Evolutionary conservation across 2,329 filamentous ascomycete genomes (phyloP), one percentile per base, ranked within the genome.

Genomic region (Colletotrichum euphorbiae): DNA sequence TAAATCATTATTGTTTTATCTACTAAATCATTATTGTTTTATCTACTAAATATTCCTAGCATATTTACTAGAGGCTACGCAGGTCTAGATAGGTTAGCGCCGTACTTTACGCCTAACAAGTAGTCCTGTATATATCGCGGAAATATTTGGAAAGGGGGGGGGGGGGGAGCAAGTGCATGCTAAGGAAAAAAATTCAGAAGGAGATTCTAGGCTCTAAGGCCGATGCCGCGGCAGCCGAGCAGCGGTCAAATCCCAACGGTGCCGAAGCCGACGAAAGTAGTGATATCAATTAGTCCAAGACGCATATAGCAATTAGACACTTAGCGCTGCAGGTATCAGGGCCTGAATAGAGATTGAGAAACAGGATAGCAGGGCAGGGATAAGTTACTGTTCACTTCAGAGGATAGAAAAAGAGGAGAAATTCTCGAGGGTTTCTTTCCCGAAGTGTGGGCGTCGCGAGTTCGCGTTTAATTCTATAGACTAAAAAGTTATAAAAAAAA

Each of bases 351-450:
- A 46, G 21, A 24, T 19, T n/a, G 36, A 55, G 28, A 28, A 24
- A 48, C 45, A 51, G 24, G 46, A 51, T 28, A 13, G 52, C 36
- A 28, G n/a, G 33, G 11, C 36, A 33, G 8, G 19, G 4, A 9
- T 50, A 42, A 12, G 36, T 38, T 12, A 38, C 36, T 13, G 36
- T 11, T 38, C 36, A 38, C 24, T 24, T 13, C 17, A 8, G n/a
- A 33, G 17, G 12, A n/a, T 38, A 17, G 38, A 6, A 19, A 17
- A 38, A 38, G 40, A 31, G 3, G 33, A 28, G 28, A 19, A 38
- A 17, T 19, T 62, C 40, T 66, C 40, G 9, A 56, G 36, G 15
- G 28, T 62, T 50, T 46, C 48, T n/a, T n/a, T n/a, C n/a, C n/a
- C n/a, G n/a, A n/a, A n/a, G n/a, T n/a, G n/a, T n/a, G n/a, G n/a